phyloP scores from a whole-genome alignment of 331 rosid species.

The Malus hybrid region DNA sequence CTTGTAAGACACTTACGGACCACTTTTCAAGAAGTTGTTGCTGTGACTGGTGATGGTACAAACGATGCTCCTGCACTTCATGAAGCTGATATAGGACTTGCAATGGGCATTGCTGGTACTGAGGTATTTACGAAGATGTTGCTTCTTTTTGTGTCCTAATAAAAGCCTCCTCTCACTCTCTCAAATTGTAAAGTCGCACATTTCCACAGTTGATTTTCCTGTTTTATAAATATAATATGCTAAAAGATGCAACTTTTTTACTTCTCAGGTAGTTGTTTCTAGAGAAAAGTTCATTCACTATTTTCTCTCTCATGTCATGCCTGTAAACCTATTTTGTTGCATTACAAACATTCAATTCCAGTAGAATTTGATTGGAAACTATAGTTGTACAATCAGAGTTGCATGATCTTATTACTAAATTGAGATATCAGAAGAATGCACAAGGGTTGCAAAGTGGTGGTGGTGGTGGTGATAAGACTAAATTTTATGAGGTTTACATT shows the following conservation, averaged over 20 bases:
- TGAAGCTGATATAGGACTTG: conserved; percentile 98
- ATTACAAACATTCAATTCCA: background rate
- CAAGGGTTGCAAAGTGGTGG: background rate
- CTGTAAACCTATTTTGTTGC: background rate
- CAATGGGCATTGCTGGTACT: conserved; percentile 98
- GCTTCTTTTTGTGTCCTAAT: background rate
- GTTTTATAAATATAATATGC: background rate
- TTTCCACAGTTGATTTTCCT: background rate
- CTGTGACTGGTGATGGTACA: conserved; percentile 97
- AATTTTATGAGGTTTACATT: background rate
- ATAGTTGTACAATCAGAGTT: background rate
- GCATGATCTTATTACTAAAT: background rate
- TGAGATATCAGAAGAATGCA: background rate
- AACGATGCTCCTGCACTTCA: conserved; percentile 99
- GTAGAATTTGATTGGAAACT: background rate
- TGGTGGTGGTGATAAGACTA: background rate
- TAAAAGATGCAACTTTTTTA: background rate
- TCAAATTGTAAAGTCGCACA: background rate
- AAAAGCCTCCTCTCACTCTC: background rate
- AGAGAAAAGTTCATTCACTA: background rate
- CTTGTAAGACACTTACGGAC: conserved; percentile 80
- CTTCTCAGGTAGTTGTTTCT: background rate
- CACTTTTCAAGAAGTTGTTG: conserved; percentile 84
- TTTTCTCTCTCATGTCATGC: no score
- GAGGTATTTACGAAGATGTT: conserved; percentile 46